phyloP scores from a whole-genome alignment of 805 yeast species.

The Wickerhamiella brachini region DNA sequence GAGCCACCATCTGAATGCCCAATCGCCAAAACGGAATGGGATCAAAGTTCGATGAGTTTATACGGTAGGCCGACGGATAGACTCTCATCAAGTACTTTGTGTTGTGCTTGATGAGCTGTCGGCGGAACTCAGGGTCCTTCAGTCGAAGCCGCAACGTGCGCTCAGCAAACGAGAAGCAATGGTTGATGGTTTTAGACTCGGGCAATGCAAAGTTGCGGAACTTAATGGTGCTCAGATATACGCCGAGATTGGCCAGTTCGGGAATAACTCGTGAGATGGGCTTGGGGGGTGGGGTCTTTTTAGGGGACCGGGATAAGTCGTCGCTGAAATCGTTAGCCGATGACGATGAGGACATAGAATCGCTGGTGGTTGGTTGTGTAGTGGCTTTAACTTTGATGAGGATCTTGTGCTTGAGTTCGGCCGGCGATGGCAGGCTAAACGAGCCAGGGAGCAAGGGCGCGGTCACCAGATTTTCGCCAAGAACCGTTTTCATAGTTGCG shows the following conservation, averaged over 20 bases:
- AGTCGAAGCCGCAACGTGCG: conserved; percentile 48
- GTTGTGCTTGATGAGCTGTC: conserved; percentile 62
- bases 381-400: conserved; percentile 56
- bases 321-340: background rate
- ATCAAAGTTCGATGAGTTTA: conserved; percentile 65
- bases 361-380: too few relatives aligned
- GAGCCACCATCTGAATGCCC: conserved; percentile 91
- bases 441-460: conserved; percentile 26
- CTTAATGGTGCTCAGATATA: conserved; percentile 61
- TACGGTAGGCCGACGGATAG: conserved; percentile 71
- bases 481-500: conserved; percentile 35
- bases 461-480: conserved; percentile 45
- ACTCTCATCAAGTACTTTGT: conserved; percentile 61
- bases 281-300: background rate
- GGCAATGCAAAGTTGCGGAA: conserved; percentile 76
- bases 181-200: conserved; percentile 66
- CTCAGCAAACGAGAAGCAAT: conserved; percentile 80
- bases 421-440: conserved; percentile 53
- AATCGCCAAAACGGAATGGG: conserved; percentile 70
- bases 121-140: conserved; percentile 41
- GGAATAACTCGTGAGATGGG: conserved; percentile 14
- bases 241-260: conserved; percentile 44
- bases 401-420: conserved; percentile 52
- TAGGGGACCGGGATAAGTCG: background rate
- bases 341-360: background rate